Conservation (phyloP, 148 eudicot species). For the Rhododendron molle region DNA sequence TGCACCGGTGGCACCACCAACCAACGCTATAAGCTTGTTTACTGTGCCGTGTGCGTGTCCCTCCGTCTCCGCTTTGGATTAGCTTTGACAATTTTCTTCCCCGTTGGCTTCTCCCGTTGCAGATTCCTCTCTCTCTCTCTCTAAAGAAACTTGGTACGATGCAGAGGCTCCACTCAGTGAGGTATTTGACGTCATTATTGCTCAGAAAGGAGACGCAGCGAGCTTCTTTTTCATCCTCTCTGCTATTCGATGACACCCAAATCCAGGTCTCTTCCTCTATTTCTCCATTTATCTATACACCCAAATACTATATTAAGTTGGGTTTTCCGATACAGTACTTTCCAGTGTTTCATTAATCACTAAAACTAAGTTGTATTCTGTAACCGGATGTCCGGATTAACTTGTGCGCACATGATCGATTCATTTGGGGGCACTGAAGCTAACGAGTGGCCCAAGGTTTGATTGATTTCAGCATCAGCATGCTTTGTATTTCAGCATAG, state of each 20-base stretch:
- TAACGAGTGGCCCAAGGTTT: too few relatives aligned
- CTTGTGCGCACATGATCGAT: too few relatives aligned
- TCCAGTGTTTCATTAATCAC: background rate
- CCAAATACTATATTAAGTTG: background rate
- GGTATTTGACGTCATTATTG: slow-evolving; percentile 28
- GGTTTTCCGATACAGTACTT: background rate
- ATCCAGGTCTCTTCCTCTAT: slow-evolving; percentile 48
- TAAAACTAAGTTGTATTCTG: background rate
- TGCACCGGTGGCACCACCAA: too few relatives aligned
- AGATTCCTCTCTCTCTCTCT: background rate
- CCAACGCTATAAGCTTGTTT: too few relatives aligned
- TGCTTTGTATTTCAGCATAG: background rate
- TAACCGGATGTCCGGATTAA: too few relatives aligned
- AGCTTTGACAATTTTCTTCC: background rate
- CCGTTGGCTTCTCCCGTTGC: background rate
- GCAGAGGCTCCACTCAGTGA: slow-evolving; percentile 52
- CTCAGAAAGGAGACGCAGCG: slow-evolving; percentile 19
- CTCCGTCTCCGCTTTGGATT: background rate
- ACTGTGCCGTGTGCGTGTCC: background rate
- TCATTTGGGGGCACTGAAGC: too few relatives aligned
- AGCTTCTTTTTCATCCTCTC: slow-evolving; percentile 64
- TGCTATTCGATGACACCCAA: slow-evolving; percentile 87
- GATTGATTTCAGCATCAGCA: too few relatives aligned
- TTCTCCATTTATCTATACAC: background rate
- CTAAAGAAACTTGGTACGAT: slow-evolving; percentile 22